These are phyloP conservation scores for Aspergillus luchuensis DNA, from an alignment of 2,329 filamentous ascomycete species.

Conservation along the genomic window DNA sequence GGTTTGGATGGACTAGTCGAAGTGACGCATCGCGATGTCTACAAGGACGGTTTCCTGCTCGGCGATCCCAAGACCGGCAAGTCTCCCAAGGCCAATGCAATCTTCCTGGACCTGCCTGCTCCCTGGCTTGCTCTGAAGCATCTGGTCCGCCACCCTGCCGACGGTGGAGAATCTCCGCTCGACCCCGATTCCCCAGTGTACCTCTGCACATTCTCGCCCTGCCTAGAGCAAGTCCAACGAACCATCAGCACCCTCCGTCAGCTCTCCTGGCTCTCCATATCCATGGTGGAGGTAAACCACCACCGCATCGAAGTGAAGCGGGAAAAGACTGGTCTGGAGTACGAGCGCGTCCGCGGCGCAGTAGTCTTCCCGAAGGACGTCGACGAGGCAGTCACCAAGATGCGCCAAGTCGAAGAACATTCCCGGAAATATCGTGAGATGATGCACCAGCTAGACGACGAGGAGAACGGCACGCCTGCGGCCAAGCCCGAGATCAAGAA, in stretches of 20 bases:
- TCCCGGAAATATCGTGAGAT: slow-evolving; percentile 64
- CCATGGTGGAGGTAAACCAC: slow-evolving; percentile 87
- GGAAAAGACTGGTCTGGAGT: slow-evolving; percentile 74
- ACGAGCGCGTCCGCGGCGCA: slow-evolving; percentile 67
- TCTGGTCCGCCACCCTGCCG: slow-evolving; percentile 42
- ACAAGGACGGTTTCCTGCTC: slow-evolving; percentile 51
- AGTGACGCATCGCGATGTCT: slow-evolving; percentile 53
- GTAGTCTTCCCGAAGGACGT: slow-evolving; percentile 69
- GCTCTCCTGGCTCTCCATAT: slow-evolving; percentile 85
- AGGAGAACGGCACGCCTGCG: slow-evolving; percentile 27
- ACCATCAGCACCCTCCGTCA: slow-evolving; percentile 80
- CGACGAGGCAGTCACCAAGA: slow-evolving; percentile 71
- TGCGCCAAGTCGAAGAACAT: slow-evolving; percentile 72
- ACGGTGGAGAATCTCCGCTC: slow-evolving; percentile 55
- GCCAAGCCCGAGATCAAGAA: slow-evolving; percentile 21
- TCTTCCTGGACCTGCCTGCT: slow-evolving; percentile 55
- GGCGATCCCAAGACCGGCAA: slow-evolving; percentile 33
- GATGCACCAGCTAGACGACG: slow-evolving; percentile 25
- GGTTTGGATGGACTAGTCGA: slow-evolving; percentile 48
- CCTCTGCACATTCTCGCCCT: slow-evolving; percentile 93
- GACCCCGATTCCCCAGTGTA: slow-evolving; percentile 72
- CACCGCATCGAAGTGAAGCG: slow-evolving; percentile 78
- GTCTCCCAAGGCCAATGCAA: slow-evolving; percentile 48
- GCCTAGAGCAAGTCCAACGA: slow-evolving; percentile 90
- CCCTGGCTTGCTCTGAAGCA: slow-evolving; percentile 54